A percentile compares a stretch with the other conserved stretches of the same genome.
These are phyloP conservation scores for Peronosclerospora sorghi DNA, from an alignment of 352 stramenopile species.

Conservation along the genomic window DNA sequence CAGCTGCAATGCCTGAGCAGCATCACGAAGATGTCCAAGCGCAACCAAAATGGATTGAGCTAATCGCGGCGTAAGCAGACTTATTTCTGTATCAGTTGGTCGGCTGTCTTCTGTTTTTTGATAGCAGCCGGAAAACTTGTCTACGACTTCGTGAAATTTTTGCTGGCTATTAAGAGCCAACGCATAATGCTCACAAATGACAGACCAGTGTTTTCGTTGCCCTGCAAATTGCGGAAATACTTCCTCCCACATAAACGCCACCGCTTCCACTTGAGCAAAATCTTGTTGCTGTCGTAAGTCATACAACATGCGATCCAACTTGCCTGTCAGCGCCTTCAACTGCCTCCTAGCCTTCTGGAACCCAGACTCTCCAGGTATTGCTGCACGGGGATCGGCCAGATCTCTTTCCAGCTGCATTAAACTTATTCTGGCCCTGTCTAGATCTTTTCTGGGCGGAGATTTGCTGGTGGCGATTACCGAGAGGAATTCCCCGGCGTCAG, in stretches of 20 bases:
- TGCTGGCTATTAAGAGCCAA: conserved; percentile 35
- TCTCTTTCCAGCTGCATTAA: conserved; percentile 13
- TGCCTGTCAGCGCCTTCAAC: conserved; percentile 38
- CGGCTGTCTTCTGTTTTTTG: not conserved
- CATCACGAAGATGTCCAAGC: conserved; percentile 36
- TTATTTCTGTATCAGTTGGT: not conserved
- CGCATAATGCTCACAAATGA: conserved; percentile 48
- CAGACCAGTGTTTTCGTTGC: conserved; percentile 27
- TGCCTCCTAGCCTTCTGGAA: conserved; percentile 29
- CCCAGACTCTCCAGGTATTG: conserved; percentile 14
- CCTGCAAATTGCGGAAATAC: conserved; percentile 38
- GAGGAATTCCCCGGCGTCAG: conserved; percentile 2
- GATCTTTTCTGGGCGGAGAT: conserved; percentile 2
- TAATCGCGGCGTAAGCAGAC: conserved; percentile 29
- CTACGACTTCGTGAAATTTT: conserved; percentile 42
- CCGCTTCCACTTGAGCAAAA: conserved; percentile 35
- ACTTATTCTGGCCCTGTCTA: conserved; percentile 9
- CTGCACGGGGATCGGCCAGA: conserved; percentile 10
- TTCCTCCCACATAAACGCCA: conserved; percentile 37
- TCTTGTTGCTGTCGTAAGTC: conserved; percentile 21
- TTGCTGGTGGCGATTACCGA: conserved; percentile 5
- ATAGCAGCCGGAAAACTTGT: conserved; percentile 25
- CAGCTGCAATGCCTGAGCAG: conserved; percentile 18
- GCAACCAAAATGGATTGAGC: conserved; percentile 41
- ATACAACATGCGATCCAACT: conserved; percentile 37